phyloP scores from a whole-genome alignment of 1,284 basidiomycete genomes.

The Garcileccinum viscosum region DNA sequence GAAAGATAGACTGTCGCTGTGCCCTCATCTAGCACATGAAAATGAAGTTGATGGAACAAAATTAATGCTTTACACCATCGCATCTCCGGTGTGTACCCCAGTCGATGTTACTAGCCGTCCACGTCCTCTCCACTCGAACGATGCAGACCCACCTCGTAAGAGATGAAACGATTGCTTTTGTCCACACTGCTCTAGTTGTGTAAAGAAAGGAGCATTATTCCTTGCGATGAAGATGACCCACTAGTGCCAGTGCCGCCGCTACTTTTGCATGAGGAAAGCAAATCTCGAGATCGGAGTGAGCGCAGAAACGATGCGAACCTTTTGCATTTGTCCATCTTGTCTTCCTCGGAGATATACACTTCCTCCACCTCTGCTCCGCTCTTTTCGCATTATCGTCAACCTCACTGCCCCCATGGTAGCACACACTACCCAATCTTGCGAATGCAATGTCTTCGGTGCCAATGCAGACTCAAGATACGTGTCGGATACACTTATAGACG shows the following conservation, averaged over 20 bases:
- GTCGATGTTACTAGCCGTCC: slow-evolving; percentile 62
- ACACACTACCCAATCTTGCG: too few species aligned
- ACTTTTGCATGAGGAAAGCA: not conserved
- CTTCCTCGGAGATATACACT: slow-evolving; percentile 18
- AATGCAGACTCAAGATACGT: slow-evolving; percentile 51
- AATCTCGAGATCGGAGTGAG: slow-evolving; percentile 27
- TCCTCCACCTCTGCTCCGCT: slow-evolving; percentile 28
- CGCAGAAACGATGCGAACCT: slow-evolving; percentile 25
- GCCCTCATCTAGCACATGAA: slow-evolving; percentile 54
- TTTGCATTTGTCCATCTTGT: slow-evolving; percentile 4
- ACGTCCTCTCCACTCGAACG: slow-evolving; percentile 51
- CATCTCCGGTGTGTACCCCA: slow-evolving; percentile 77
- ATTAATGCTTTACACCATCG: too few species aligned
- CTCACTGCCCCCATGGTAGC: too few species aligned
- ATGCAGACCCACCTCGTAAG: slow-evolving; percentile 34
- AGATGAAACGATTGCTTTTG: slow-evolving; percentile 68
- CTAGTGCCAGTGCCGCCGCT: slow-evolving; percentile 17
- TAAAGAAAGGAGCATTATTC: slow-evolving; percentile 68
- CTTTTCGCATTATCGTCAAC: slow-evolving; percentile 32
- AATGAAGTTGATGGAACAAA: too few species aligned
- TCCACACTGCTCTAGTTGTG: slow-evolving; percentile 67
- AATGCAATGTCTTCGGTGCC: slow-evolving; percentile 19
- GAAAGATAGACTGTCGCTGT: slow-evolving; percentile 20
- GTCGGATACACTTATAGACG: slow-evolving; percentile 63
- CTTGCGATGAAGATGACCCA: slow-evolving; percentile 66